A percentile compares a stretch with the other conserved stretches of the same genome.
phyloP scores from a whole-genome alignment of 2,329 filamentous ascomycete species.

The Fusarium circinatum region DNA sequence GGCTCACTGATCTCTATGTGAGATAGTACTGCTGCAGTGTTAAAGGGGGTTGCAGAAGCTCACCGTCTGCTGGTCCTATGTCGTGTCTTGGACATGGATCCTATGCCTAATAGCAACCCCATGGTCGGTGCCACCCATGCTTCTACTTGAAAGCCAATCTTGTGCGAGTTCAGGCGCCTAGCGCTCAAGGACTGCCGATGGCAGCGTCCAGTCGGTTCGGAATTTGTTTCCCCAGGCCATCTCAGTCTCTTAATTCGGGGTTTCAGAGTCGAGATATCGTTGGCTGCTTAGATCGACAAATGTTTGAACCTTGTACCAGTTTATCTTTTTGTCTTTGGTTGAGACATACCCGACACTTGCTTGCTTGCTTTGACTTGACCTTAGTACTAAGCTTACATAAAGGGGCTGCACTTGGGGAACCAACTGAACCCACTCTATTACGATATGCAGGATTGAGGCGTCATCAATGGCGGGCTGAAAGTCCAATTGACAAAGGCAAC shows the following conservation, averaged over 20 bases:
- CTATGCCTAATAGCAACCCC: slow-evolving; percentile 37
- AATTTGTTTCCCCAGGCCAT: background rate
- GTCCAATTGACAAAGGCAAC: background rate
- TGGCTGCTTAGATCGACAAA: background rate
- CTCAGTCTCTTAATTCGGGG: slow-evolving; percentile 1
- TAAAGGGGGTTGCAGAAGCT: slow-evolving; percentile 46
- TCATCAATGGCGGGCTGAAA: background rate
- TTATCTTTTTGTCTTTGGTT: background rate
- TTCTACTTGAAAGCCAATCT: slow-evolving; percentile 18
- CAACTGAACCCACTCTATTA: slow-evolving; percentile 7
- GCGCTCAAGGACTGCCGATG: slow-evolving; percentile 40
- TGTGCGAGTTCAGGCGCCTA: slow-evolving; percentile 24
- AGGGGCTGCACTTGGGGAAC: slow-evolving; percentile 5
- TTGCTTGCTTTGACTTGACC: background rate
- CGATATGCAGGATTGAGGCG: slow-evolving; percentile 27
- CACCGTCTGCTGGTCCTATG: slow-evolving; percentile 20
- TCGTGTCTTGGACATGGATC: slow-evolving; percentile 39
- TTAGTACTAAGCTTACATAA: slow-evolving; percentile 5
- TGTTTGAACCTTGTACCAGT: background rate
- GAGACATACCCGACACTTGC: background rate
- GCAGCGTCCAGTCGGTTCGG: slow-evolving; percentile 1
- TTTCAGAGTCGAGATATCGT: background rate
- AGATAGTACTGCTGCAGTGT: slow-evolving; percentile 38
- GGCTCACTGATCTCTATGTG: slow-evolving; percentile 25
- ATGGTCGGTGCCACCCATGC: slow-evolving; percentile 45